These are phyloP conservation scores for Clitoria ternatea DNA, from an alignment of 306 rosid genomes.

Conservation along the genomic window DNA sequence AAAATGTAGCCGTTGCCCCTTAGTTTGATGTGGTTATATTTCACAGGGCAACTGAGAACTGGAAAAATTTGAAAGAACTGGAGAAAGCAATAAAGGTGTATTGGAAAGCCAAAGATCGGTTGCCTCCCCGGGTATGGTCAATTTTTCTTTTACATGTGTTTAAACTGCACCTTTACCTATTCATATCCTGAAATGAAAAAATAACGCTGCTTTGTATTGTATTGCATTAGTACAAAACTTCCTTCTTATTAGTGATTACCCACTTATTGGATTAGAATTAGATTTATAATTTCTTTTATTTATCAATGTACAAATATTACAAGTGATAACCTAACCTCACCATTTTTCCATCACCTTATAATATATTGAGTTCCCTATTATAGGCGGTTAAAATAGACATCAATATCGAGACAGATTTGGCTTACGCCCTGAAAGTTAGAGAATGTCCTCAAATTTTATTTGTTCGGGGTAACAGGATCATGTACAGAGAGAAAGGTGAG, in stretches of 20 bases:
- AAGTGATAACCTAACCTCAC: neutral
- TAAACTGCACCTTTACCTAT: neutral
- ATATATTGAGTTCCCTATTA: slow-evolving; percentile 15
- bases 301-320: neutral
- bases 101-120: slow-evolving; percentile 75
- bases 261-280: neutral
- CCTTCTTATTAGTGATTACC: neutral
- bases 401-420: slow-evolving; percentile 84
- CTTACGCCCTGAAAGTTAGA: slow-evolving; percentile 78
- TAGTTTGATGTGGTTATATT: slow-evolving; percentile 14
- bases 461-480: slow-evolving; percentile 61
- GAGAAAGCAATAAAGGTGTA: slow-evolving; percentile 84
- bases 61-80: slow-evolving; percentile 88
- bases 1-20: neutral
- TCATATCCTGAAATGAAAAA: neutral
- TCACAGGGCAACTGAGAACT: slow-evolving; percentile 70
- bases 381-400: slow-evolving; percentile 85
- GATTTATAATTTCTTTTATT: neutral
- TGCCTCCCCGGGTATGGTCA: slow-evolving; percentile 83
- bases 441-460: slow-evolving; percentile 84
- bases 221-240: neutral
- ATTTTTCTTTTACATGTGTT: neutral
- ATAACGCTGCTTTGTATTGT: slow-evolving; percentile 6
- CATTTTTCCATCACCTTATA: slow-evolving; percentile 8
- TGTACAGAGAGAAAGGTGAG: slow-evolving; percentile 92